Conservation (phyloP, 352 stramenopile genomes). For the Phytophthora palmivora region DNA sequence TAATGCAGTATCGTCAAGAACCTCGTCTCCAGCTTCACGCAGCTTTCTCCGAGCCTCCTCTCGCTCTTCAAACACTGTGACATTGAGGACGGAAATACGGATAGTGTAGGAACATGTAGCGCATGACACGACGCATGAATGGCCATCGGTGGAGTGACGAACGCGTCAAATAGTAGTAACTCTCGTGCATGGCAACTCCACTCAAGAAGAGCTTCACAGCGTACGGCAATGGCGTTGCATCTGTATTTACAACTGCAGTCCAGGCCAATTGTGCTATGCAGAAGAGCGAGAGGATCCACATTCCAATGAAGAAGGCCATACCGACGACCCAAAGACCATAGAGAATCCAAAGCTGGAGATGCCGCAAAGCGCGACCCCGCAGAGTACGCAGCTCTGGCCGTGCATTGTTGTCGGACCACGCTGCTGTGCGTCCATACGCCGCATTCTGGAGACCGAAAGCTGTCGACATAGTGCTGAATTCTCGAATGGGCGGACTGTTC, state of each 20-base stretch:
- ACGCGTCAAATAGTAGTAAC: slow-evolving; percentile 41
- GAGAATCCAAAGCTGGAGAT: slow-evolving; percentile 37
- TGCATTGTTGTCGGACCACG: slow-evolving; percentile 35
- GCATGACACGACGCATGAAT: slow-evolving; percentile 42
- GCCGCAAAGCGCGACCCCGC: slow-evolving; percentile 35
- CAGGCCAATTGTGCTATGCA: slow-evolving; percentile 6
- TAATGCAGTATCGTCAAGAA: slow-evolving; percentile 65
- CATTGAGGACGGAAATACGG: slow-evolving; percentile 60
- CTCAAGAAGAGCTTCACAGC: slow-evolving; percentile 35
- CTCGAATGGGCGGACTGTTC: neutral
- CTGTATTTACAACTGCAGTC: neutral
- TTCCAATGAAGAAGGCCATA: slow-evolving; percentile 38
- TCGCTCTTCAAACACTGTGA: slow-evolving; percentile 51
- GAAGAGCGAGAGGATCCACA: slow-evolving; percentile 24
- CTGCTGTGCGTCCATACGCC: slow-evolving; percentile 14
- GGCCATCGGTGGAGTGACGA: slow-evolving; percentile 46
- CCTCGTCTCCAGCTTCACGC: slow-evolving; percentile 37
- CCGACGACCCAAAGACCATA: slow-evolving; percentile 37
- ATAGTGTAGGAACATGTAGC: slow-evolving; percentile 55
- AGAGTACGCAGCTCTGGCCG: slow-evolving; percentile 40
- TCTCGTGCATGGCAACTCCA: slow-evolving; percentile 46
- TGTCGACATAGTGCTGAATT: slow-evolving; percentile 20
- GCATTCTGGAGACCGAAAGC: slow-evolving; percentile 15
- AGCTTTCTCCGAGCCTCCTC: slow-evolving; percentile 8
- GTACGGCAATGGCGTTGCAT: slow-evolving; percentile 16